These are phyloP conservation scores for Eucalyptus urophylla DNA, from an alignment of 345 rosid genomes.

Conservation along the genomic window DNA sequence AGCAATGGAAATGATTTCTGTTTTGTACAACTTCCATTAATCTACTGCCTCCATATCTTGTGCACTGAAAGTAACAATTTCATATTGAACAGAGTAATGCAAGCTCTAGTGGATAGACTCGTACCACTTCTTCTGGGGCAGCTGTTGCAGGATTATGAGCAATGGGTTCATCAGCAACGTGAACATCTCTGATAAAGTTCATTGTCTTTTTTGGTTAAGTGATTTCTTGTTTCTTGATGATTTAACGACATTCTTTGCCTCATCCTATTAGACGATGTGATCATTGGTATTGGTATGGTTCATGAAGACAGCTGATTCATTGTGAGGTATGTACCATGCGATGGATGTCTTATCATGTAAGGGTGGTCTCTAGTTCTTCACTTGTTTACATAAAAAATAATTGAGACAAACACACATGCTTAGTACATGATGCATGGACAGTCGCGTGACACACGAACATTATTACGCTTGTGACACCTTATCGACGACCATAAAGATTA, in stretches of 20 bases:
- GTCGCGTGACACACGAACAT: neutral
- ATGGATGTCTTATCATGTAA: neutral
- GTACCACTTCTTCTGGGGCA: constrained; percentile 59
- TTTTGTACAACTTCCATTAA: neutral
- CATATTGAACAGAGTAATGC: constrained; percentile 50
- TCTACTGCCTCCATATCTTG: neutral
- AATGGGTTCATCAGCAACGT: constrained; percentile 37
- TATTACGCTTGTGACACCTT: neutral
- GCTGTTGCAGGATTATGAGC: constrained; percentile 41
- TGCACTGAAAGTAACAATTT: neutral
- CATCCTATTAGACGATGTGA: neutral
- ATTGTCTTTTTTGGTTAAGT: neutral
- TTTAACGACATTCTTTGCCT: neutral
- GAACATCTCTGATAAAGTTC: neutral
- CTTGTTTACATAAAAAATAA: neutral
- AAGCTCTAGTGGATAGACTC: constrained; percentile 65
- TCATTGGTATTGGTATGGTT: neutral
- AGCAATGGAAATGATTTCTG: neutral
- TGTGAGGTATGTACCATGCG: neutral
- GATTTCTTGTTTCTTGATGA: neutral
- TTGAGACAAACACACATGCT: neutral
- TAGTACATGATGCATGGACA: neutral
- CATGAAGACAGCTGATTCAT: neutral
- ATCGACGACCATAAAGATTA: neutral
- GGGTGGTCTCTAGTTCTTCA: neutral